Evolutionary conservation across 805 yeast genomes (phyloP), one percentile per base, ranked within the genome.

Genomic region (Sungouiozyma intestinalis): DNA sequence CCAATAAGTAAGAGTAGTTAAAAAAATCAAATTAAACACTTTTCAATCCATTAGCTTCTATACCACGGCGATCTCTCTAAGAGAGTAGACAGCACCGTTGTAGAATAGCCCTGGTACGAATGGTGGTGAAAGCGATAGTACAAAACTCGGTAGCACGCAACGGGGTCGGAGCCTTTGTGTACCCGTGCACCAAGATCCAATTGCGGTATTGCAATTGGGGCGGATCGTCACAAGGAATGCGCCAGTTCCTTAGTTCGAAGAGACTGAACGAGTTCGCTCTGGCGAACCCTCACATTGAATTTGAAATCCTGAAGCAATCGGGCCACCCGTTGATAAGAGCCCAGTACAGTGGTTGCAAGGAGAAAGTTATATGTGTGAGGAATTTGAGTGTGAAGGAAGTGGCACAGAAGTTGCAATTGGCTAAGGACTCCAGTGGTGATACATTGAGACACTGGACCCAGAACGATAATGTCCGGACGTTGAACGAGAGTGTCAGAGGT

Each of bases 171-270:
- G 77, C 88, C 0, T 84, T 73, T 56, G 72, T 84, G 6, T 66
- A 69, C 18, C 86, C 88, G 33, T 87, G 97, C 67, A 77, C 74
- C 52, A 77, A 74, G 55, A 72, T 92, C 40, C 72, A 81, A 1
- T 61, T 92, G 37, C 81, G 84, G 46, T 92, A 80, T 66, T 87
- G 96, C 67, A 87, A 92, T 70, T 82, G 94, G 81, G 97, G 97
- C 35, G 97, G 97, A 17, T 82, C 94, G 2, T 88, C 97, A 1
- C 71, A 71, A 40, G 97, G 97, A 3, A 74, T 87, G 66, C 63
- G 87, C 57, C 79, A 81, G 42, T 77, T 82, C 45, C 65, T 92
- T 35, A 67, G 71, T 35, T 70, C 62, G 7, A 70, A 60, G 40
- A 70, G 74, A 52, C 69, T 76, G 27, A 65, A 73, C 40, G 48